Evolutionary conservation across 2,329 filamentous ascomycete genomes (phyloP).

Genomic region (Thyridium curvatum): DNA sequence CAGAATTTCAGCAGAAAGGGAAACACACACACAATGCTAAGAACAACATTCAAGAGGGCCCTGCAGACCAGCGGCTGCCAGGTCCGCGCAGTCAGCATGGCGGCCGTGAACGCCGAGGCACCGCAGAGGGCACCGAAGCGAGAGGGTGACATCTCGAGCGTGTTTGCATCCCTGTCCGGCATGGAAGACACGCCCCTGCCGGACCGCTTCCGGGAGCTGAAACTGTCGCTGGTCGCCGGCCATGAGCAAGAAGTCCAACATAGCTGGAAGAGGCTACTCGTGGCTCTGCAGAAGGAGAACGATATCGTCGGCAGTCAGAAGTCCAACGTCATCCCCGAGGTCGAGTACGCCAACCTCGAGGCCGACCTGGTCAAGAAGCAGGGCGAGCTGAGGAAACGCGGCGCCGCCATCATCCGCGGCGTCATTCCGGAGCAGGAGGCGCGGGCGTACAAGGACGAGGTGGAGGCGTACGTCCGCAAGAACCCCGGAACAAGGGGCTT

Average conservation of each 20-base stretch:
- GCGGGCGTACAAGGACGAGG: slow-evolving; percentile 55
- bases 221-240: slow-evolving; percentile 43
- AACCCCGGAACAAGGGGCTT: slow-evolving; percentile 63
- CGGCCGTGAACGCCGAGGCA: slow-evolving; percentile 4
- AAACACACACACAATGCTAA: no score
- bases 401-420: slow-evolving; percentile 57
- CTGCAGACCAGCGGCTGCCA: not conserved
- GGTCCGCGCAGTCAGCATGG: slow-evolving; percentile 8
- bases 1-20: no score
- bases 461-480: slow-evolving; percentile 57
- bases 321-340: slow-evolving; percentile 42
- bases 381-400: slow-evolving; percentile 52
- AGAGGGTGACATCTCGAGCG: slow-evolving; percentile 56
- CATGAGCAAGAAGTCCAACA: slow-evolving; percentile 37
- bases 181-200: slow-evolving; percentile 38
- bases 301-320: slow-evolving; percentile 36
- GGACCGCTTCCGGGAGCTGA: slow-evolving; percentile 48
- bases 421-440: slow-evolving; percentile 60
- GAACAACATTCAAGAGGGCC: no score
- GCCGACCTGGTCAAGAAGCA: slow-evolving; percentile 25
- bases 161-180: slow-evolving; percentile 54
- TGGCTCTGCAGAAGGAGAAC: slow-evolving; percentile 13
- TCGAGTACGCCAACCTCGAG: slow-evolving; percentile 40
- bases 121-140: slow-evolving; percentile 28
- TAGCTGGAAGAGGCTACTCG: slow-evolving; percentile 18